These are phyloP conservation scores for Agaricus bisporus DNA, from an alignment of 768 basidiomycete genomes.

Conservation along the genomic window DNA sequence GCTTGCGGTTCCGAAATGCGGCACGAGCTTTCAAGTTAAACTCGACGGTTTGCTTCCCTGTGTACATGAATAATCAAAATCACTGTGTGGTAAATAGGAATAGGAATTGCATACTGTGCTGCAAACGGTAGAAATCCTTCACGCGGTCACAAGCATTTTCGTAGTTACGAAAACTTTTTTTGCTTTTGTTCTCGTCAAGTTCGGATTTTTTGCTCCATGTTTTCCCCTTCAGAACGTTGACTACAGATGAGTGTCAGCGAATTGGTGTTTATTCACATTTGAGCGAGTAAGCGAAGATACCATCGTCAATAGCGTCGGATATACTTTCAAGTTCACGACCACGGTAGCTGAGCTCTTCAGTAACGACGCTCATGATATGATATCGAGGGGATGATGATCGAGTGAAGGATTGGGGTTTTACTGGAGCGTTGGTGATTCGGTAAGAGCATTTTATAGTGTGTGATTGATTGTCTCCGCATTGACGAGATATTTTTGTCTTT, in stretches of 20 bases:
- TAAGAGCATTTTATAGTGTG: background rate
- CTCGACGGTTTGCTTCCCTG: conserved; percentile 83
- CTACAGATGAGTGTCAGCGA: conserved; percentile 25
- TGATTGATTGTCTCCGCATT: too few species aligned
- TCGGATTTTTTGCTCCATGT: conserved; percentile 51
- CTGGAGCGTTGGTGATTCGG: background rate
- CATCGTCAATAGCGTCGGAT: conserved; percentile 45
- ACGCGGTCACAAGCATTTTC: conserved; percentile 73
- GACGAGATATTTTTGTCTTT: too few species aligned
- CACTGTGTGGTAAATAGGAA: background rate
- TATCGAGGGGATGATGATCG: background rate
- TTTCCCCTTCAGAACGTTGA: conserved; percentile 63
- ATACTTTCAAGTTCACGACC: conserved; percentile 35
- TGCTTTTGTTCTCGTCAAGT: conserved; percentile 62
- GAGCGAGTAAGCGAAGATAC: conserved; percentile 18
- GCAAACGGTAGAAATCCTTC: conserved; percentile 71
- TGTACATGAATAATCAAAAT: background rate
- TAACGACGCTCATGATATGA: conserved; percentile 18
- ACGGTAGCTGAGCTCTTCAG: conserved; percentile 14
- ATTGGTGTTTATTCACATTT: background rate
- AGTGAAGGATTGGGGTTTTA: background rate
- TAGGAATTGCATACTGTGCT: conserved; percentile 48
- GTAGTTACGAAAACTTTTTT: conserved; percentile 64
- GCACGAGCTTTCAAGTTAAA: conserved; percentile 79
- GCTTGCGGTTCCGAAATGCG: conserved; percentile 59